Evolutionary conservation across 2,329 filamentous ascomycete species (phyloP).

Genomic region (Cladosporium colombiae): DNA sequence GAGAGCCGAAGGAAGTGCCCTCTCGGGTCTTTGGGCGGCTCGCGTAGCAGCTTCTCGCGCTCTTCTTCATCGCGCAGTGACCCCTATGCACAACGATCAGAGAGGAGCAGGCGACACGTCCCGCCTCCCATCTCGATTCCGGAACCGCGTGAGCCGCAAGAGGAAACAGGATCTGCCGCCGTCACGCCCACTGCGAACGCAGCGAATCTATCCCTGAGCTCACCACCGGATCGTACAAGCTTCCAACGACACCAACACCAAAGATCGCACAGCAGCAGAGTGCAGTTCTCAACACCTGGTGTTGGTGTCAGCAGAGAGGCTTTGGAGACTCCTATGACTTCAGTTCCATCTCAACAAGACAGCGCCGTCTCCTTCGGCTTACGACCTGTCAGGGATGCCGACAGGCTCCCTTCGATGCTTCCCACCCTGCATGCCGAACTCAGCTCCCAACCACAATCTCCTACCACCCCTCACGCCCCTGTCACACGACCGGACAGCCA

Average conservation of each 20-base stretch:
- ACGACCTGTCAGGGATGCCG: constrained; percentile 76
- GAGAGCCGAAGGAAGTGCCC: constrained; percentile 65
- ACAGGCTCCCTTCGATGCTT: constrained; percentile 81
- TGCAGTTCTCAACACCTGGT: constrained; percentile 35
- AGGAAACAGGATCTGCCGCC: constrained; percentile 49
- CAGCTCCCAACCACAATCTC: constrained; percentile 87
- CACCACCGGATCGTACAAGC: constrained; percentile 69
- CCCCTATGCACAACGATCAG: constrained; percentile 43
- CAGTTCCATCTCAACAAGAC: constrained; percentile 35
- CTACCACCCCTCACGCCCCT: constrained; percentile 77
- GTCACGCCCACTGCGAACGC: constrained; percentile 54
- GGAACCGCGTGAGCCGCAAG: constrained; percentile 49
- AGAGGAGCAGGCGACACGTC: constrained; percentile 67
- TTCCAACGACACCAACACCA: constrained; percentile 59
- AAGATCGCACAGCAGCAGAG: constrained; percentile 41
- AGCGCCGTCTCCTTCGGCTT: constrained; percentile 57
- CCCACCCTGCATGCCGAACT: constrained; percentile 68
- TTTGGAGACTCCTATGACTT: constrained; percentile 32
- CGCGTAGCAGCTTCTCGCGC: constrained; percentile 35
- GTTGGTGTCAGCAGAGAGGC: constrained; percentile 22
- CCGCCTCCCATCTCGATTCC: constrained; percentile 85
- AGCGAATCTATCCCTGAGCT: constrained; percentile 63
- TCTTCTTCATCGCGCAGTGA: constrained; percentile 37
- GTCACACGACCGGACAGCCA: constrained; percentile 52
- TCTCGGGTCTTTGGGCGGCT: constrained; percentile 33